A percentile compares a stretch with the other conserved stretches of the same genome.
Conservation (phyloP, 257 asterid species). For the Scutellaria minor region DNA sequence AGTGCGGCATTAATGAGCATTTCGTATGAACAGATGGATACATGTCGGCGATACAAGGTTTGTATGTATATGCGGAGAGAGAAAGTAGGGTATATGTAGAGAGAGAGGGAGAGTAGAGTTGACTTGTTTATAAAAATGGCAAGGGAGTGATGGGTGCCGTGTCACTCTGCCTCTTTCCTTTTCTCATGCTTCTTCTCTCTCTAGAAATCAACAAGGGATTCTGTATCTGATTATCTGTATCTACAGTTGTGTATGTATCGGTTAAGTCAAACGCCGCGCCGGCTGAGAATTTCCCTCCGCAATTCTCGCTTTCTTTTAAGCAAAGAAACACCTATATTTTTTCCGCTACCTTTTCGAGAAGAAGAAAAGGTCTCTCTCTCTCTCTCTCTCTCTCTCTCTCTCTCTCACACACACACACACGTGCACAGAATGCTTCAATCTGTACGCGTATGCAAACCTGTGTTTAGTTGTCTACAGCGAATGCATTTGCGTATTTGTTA, state of each 20-base stretch:
- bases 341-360: not conserved
- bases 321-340: not conserved
- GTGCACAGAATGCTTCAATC: conserved; percentile 4
- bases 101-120: conserved; percentile 43
- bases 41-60: conserved; percentile 16
- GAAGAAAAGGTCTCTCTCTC: conserved; percentile 30
- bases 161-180: conserved; percentile 2
- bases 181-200: conserved; percentile 28
- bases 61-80: conserved; percentile 30
- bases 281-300: conserved; percentile 19
- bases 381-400: not conserved
- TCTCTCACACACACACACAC: not conserved
- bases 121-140: conserved; percentile 35
- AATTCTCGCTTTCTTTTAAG: conserved; percentile 15
- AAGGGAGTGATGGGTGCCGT: conserved; percentile 18
- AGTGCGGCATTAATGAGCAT: conserved; percentile 34
- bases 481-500: conserved; percentile 1
- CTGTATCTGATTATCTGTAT: conserved; percentile 32
- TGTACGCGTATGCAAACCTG: conserved; percentile 14
- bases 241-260: not conserved
- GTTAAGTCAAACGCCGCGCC: too few species aligned
- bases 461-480: not conserved
- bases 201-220: not conserved
- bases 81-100: conserved; percentile 15
- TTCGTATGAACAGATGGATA: not conserved